Evolutionary conservation across 2,329 filamentous ascomycete species (phyloP), one percentile per base, ranked within the genome.

Genomic region (Fusarium irregulare): DNA sequence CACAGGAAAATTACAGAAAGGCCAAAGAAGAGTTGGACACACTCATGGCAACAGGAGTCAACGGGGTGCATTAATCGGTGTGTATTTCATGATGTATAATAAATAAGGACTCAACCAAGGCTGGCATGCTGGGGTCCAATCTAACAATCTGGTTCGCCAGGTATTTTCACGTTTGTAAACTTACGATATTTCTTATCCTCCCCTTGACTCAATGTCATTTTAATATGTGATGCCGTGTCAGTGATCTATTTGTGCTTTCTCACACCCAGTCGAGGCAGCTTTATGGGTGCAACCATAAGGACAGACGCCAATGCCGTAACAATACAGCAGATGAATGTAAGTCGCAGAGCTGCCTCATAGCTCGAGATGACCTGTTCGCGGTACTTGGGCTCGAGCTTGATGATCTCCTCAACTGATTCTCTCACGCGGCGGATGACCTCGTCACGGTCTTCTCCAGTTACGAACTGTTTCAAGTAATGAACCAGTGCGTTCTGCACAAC

Each of bases 1-100:
- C 93, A 9, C 96, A 99, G 81, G 94, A 98, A 70, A 79, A 91
- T 75, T 99, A 96, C 78, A 87, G 92, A 73, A 83, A 82, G 69
- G 88, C 89, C 63, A 93, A 88, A 80, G 93, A 94, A 48, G 96
- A 98, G 83, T 79, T 98, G 71, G 88, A 90, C 49, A 83, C 81
- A 56, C 81, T 97, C 72, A 79, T 76, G 66, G 72, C 72, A 53
- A 75, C 70, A 14, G 72, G 69, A 32, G 69, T 76, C 48, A 80
- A 80, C 56, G 83, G 83, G 37, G 79, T 80, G 73, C 78, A 82
- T 66, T 84, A 72, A 77, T 60, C 21, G 46, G 32, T 48, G 49
- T 44, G 34, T 58, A 54, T 59, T 68, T 65, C 42, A 65, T 40
- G 62, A 55, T 75, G 73, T 75, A 75, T 60, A 69, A 75, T 60